Conservation (phyloP, 495 filamentous ascomycete species). For the Talaromyces stipitatus region DNA sequence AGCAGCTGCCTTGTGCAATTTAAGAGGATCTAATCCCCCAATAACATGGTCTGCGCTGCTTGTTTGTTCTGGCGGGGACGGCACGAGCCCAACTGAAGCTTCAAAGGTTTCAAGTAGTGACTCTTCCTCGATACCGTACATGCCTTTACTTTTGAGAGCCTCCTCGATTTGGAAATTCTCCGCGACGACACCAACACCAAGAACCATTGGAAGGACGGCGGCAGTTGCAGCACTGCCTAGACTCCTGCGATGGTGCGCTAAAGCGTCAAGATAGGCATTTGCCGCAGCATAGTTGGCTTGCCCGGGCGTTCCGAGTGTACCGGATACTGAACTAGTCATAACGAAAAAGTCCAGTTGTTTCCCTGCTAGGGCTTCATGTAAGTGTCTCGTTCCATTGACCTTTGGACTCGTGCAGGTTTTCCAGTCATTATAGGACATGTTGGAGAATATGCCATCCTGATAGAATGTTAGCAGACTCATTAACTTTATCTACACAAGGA, state of each 20-base stretch:
- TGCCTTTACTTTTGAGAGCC: too few species aligned
- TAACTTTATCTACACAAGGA: not conserved
- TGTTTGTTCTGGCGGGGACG: too few species aligned
- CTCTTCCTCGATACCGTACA: too few species aligned
- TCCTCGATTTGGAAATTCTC: too few species aligned
- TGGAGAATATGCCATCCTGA: slow-evolving; percentile 16
- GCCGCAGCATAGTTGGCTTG: slow-evolving; percentile 55
- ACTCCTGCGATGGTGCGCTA: slow-evolving; percentile 14
- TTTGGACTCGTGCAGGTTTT: slow-evolving; percentile 18
- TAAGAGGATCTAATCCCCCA: too few species aligned
- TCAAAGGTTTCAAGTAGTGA: too few species aligned
- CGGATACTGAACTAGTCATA: slow-evolving; percentile 46
- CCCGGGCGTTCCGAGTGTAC: slow-evolving; percentile 41
- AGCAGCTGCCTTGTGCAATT: too few species aligned
- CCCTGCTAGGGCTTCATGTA: slow-evolving; percentile 22
- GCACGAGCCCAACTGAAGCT: too few species aligned
- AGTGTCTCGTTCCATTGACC: slow-evolving; percentile 32
- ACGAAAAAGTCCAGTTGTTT: slow-evolving; percentile 53
- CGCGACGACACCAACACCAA: too few species aligned
- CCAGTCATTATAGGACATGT: slow-evolving; percentile 12
- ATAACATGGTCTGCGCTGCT: too few species aligned
- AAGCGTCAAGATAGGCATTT: slow-evolving; percentile 42
- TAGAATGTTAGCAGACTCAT: not conserved
- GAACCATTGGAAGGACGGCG: too few species aligned
- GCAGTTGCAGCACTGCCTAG: too few species aligned